These are phyloP conservation scores for Adansonia rubrostipa DNA, from an alignment of 441 rosid genomes.

Conservation along the genomic window DNA sequence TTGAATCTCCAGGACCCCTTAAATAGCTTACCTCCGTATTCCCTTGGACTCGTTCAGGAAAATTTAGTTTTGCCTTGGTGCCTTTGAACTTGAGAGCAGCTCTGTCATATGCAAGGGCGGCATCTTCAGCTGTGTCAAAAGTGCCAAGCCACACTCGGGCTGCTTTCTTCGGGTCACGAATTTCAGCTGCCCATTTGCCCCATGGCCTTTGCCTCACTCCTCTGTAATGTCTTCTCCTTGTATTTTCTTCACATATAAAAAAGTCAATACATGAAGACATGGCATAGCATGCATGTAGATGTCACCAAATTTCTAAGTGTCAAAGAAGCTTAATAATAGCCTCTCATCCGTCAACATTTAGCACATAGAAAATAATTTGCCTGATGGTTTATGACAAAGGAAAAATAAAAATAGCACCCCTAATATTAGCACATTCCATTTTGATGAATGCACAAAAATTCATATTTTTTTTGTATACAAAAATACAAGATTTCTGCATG, in stretches of 20 bases:
- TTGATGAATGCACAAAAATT: not conserved
- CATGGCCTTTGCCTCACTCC: conserved; percentile 93
- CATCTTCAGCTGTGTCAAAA: conserved; percentile 83
- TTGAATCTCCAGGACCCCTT: conserved; percentile 25
- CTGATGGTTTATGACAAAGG: not conserved
- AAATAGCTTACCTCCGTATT: conserved; percentile 21
- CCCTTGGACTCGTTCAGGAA: conserved; percentile 82
- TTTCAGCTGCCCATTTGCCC: conserved; percentile 93
- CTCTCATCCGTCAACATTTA: not conserved
- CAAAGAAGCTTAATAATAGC: not conserved
- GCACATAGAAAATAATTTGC: not conserved
- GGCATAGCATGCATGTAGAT: not conserved
- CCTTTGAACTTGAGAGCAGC: conserved; percentile 94
- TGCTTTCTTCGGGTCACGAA: conserved; percentile 83
- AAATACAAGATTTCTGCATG: not conserved
- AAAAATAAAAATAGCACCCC: not conserved
- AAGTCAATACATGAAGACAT: not conserved
- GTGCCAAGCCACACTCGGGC: conserved; percentile 96
- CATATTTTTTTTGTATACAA: not conserved
- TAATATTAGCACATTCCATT: too few relatives aligned
- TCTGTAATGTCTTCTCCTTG: conserved; percentile 63
- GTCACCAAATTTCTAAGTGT: not conserved
- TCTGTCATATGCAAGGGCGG: conserved; percentile 84
- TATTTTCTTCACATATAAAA: conserved; percentile 42
- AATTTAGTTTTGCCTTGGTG: conserved; percentile 89